Percentiles rank a stretch among this genome's conserved stretches.
These are phyloP conservation scores for Fusarium sp. DNA, from an alignment of 2,329 filamentous ascomycete species.

Conservation along the genomic window DNA sequence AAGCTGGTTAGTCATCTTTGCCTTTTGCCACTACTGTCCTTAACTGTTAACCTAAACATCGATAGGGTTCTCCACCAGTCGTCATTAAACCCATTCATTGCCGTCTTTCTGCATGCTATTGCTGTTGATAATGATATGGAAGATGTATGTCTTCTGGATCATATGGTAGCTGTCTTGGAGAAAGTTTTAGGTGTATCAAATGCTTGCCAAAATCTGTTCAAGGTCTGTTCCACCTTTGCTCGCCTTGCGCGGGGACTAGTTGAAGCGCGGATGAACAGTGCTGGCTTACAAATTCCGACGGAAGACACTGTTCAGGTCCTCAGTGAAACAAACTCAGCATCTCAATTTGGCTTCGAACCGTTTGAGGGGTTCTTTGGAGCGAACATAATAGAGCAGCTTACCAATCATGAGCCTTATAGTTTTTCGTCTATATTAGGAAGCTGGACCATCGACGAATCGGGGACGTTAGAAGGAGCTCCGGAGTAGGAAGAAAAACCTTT, in stretches of 20 bases:
- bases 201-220: background rate
- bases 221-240: background rate
- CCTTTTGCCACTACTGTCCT: too few species aligned
- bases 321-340: too few species aligned
- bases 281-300: too few species aligned
- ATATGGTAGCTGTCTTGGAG: background rate
- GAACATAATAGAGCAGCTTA: background rate
- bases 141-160: background rate
- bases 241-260: background rate
- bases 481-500: too few species aligned
- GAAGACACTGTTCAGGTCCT: too few species aligned
- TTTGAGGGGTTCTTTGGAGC: background rate
- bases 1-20: background rate
- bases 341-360: background rate
- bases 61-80: conserved; percentile 1
- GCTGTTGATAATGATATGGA: background rate
- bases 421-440: background rate
- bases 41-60: background rate
- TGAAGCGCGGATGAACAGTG: background rate
- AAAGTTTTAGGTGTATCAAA: background rate
- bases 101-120: background rate
- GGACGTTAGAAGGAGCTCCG: too few species aligned
- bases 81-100: conserved; percentile 1
- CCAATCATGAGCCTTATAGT: background rate
- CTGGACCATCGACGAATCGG: too few species aligned